Evolutionary conservation across 1,284 basidiomycete species (phyloP), one percentile per base, ranked within the genome.

Genomic region (Boletus semigastroideus): DNA sequence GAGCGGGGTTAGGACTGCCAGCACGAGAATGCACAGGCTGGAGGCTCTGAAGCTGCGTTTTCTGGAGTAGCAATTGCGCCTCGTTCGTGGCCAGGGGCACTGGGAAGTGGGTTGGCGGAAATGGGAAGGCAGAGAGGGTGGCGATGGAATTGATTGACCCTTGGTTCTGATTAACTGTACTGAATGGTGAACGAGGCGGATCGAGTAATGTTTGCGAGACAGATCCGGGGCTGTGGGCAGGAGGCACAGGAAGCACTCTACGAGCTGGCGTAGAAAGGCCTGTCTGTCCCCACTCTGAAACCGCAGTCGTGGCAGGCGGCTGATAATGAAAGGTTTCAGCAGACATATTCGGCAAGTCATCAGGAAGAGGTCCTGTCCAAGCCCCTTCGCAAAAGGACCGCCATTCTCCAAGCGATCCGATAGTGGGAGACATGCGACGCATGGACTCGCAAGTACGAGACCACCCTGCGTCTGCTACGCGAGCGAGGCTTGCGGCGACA

Each of bases 401-500:
- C 81, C 83, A 89, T 73, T 89, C 80, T 8, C 83, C 85, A 8
- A 91, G 73, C 20, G 74, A 74, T 1, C 87, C 89, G 30, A 91
- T 74, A 8, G 77, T 78, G 0, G 85, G 81, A 16, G 84, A 78
- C 60, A 81, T 80, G 9, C 81, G 74, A 31, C 87, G 78, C 19
- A 90, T 78, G 22, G 75, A 75, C 71, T 90, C 88, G 58, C 84
- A 87, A n/a, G 79, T 72, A 34, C 82, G 80, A 31, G 78, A 62
- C 88, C 89, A 91, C 70, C 90, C 86, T 2, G 83, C 82, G 55
- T 91, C 88, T 2, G 87, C 87, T 16, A 90, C 71, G 31, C 86
- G 78, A 16, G 84, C 77, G 12, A 90, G 72, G 53, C 75, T 79
- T 0, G 83, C 80, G 2, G 86, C 86, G 12, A 88, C 74, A 51